These are phyloP conservation scores for Fonsecaea erecta DNA, from an alignment of 2,329 filamentous ascomycete species.

Conservation along the genomic window DNA sequence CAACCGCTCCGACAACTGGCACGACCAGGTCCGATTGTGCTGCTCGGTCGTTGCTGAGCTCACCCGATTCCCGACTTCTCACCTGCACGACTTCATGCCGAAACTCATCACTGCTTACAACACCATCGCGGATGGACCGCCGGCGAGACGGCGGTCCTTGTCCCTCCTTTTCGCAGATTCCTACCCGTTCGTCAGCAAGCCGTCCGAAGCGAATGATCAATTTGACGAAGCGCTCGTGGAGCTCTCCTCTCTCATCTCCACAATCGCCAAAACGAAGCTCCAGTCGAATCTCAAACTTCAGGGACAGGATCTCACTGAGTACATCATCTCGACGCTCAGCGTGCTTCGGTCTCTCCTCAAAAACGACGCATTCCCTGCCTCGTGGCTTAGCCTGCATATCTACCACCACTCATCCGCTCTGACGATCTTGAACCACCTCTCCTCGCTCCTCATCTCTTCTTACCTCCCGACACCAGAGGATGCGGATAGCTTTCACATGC, in stretches of 20 bases:
- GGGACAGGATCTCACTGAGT: conserved; percentile 46
- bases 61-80: conserved; percentile 74
- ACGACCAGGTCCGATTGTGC: conserved; percentile 89
- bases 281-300: conserved; percentile 72
- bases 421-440: conserved; percentile 80
- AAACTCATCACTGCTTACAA: conserved; percentile 90
- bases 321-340: conserved; percentile 75
- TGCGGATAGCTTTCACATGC: conserved; percentile 87
- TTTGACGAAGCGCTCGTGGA: conserved; percentile 91
- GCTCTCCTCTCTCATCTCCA: conserved; percentile 82
- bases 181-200: conserved; percentile 83
- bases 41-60: conserved; percentile 91
- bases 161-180: conserved; percentile 87
- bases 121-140: conserved; percentile 70
- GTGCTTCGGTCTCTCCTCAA: conserved; percentile 87
- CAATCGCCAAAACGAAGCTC: conserved; percentile 74
- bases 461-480: conserved; percentile 90
- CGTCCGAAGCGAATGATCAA: conserved; percentile 62
- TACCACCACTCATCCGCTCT: conserved; percentile 91
- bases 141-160: conserved; percentile 63
- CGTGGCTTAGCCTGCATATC: conserved; percentile 92
- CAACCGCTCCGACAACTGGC: conserved; percentile 81
- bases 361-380: conserved; percentile 84
- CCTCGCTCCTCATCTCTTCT: conserved; percentile 76
- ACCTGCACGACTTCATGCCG: conserved; percentile 86